Evolutionary conservation across 805 yeast genomes (phyloP).

Genomic region (Candida bentonensis): DNA sequence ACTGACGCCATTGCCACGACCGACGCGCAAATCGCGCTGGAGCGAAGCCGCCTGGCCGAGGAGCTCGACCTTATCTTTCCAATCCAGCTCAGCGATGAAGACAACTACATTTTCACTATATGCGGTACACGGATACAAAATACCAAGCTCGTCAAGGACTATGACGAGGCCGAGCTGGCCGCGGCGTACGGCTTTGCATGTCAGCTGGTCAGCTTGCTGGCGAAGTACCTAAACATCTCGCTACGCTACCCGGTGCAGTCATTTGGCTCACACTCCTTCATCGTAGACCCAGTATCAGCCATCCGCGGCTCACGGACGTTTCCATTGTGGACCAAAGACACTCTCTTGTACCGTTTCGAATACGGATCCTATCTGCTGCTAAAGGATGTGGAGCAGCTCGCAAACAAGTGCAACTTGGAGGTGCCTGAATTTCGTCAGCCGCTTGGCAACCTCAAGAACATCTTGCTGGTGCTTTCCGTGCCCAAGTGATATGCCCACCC

Average conservation of each 20-base stretch:
- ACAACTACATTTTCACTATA: conserved; percentile 20
- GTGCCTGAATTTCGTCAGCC: conserved; percentile 23
- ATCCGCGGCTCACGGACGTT: conserved; percentile 27
- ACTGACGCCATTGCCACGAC: not conserved
- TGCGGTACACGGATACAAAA: conserved; percentile 22
- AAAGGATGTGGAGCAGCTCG: conserved; percentile 34
- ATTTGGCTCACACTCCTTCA: conserved; percentile 34
- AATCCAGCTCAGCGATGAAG: conserved; percentile 14
- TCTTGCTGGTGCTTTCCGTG: conserved; percentile 17
- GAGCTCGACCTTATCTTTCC: conserved; percentile 19
- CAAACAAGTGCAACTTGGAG: conserved; percentile 18
- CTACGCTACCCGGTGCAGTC: conserved; percentile 36
- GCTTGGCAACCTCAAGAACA: conserved; percentile 24
- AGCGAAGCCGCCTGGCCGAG: conserved; percentile 18
- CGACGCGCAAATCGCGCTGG: conserved; percentile 1
- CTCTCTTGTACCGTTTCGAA: conserved; percentile 31
- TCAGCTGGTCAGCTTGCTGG: conserved; percentile 27
- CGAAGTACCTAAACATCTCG: conserved; percentile 30
- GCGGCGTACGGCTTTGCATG: conserved; percentile 37
- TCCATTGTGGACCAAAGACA: conserved; percentile 38
- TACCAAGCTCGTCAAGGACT: conserved; percentile 14
- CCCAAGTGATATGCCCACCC: not conserved
- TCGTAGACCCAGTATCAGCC: conserved; percentile 33
- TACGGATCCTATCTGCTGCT: conserved; percentile 34
- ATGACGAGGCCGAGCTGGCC: conserved; percentile 28